Evolutionary conservation across 2,329 filamentous ascomycete species (phyloP), one percentile per base, ranked within the genome.

Genomic region (Fusarium tjaetaba): DNA sequence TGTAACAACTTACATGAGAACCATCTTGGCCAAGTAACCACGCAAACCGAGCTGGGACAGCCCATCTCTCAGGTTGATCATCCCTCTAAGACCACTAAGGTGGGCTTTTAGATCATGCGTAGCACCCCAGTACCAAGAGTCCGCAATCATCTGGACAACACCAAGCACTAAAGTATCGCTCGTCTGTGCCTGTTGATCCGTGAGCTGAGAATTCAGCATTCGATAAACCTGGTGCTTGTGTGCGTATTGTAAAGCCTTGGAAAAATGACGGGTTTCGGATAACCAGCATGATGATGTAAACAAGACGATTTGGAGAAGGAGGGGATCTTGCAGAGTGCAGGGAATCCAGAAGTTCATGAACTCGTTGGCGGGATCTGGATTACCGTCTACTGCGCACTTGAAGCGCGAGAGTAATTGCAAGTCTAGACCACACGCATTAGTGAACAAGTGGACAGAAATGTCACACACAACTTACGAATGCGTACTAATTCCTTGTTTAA

Each of bases 91-190:
- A 0, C 86, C 86, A 11, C 76, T 77, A 66, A 88, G 82, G 59
- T 88, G 87, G 2, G 83, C 82, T 30, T 82, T 80, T 16, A 88
- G 79, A 66, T 86, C 84, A 42, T 81, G 76, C 0, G 82, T 83
- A 32, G 83, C 84, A 11, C 86, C 86, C 86, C 86, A 88, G 73
- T 87, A 88, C 87, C 87, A 89, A 65, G 88, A 87, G 51, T 87
- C 84, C 30, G 86, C 77, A 28, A 86, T 82, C 68, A 88, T 81
- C 74, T 88, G 87, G 2, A 85, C 78, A 10, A 88, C 85, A 7
- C 82, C 85, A 10, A 86, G 82, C 43, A 88, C 83, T 8, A 84
- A 82, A 38, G 84, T 82, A 69, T 88, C 86, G 59, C 80, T 84
- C 1, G 83, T 82, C n/a, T 81, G 79, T 24, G 80, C 76, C 4